Percentiles rank a stretch among this genome's conserved stretches.
Evolutionary conservation across 495 filamentous ascomycete genomes (phyloP).

Genomic region (Xylaria curta): DNA sequence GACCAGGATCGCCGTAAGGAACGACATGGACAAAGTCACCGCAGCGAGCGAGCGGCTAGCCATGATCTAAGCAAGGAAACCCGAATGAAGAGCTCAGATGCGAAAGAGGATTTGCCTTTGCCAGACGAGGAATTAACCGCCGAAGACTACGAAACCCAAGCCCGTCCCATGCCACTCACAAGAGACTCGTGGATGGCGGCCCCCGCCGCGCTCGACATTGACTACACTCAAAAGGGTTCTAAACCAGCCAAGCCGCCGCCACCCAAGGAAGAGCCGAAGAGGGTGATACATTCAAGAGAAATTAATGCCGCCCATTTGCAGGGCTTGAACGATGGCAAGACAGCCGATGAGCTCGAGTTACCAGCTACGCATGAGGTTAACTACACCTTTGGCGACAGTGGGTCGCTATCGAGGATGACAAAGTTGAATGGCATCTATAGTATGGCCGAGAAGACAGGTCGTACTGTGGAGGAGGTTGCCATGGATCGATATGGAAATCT

Average conservation of each 20-base stretch:
- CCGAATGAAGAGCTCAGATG: conserved; percentile 50
- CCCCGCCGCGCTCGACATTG: conserved; percentile 79
- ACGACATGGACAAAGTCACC: conserved; percentile 38
- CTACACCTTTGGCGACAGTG: conserved; percentile 90
- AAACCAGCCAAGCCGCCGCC: conserved; percentile 54
- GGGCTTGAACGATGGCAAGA: conserved; percentile 56
- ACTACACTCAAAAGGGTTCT: conserved; percentile 76
- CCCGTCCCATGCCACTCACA: conserved; percentile 32
- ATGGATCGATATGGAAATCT: conserved; percentile 81
- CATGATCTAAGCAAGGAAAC: conserved; percentile 35
- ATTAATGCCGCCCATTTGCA: conserved; percentile 72
- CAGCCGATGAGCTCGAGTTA: conserved; percentile 51
- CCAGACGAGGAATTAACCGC: conserved; percentile 52
- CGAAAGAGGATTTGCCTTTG: conserved; percentile 54
- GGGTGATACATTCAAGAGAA: conserved; percentile 81
- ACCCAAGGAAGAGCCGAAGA: conserved; percentile 70
- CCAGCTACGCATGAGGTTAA: conserved; percentile 68
- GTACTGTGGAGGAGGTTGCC: conserved; percentile 78
- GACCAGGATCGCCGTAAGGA: conserved; percentile 45
- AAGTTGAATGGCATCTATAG: conserved; percentile 87
- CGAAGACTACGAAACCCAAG: conserved; percentile 27
- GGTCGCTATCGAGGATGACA: conserved; percentile 94
- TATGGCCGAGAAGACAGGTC: conserved; percentile 74
- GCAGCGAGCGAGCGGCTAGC: conserved; percentile 26
- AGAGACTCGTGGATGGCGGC: conserved; percentile 96